phyloP scores from a whole-genome alignment of 2,329 filamentous ascomycete genomes.

The Aspergillus brasiliensis region DNA sequence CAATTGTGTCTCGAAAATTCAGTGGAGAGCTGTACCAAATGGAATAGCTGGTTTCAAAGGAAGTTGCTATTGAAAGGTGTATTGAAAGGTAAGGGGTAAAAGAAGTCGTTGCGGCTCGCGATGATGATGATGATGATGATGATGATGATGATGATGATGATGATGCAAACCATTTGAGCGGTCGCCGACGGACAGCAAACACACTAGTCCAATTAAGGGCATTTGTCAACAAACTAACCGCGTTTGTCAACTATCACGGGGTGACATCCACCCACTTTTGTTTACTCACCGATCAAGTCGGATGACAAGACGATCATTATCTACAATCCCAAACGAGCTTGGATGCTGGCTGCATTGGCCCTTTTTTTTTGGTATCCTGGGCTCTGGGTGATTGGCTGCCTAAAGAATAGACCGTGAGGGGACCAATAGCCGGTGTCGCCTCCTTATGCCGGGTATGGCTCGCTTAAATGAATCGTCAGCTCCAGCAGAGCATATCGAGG shows the following conservation, averaged over 20 bases:
- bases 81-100: background rate
- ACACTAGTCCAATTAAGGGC: conserved; percentile 34
- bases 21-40: background rate
- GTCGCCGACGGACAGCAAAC: background rate
- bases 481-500: conserved; percentile 50
- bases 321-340: background rate
- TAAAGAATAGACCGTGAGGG: background rate
- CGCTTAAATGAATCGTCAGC: conserved; percentile 51
- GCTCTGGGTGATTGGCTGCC: background rate
- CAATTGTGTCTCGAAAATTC: background rate
- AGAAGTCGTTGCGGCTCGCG: too few species aligned
- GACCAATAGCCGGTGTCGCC: background rate
- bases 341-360: background rate
- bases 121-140: too few species aligned
- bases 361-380: background rate
- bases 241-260: background rate
- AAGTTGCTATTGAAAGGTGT: background rate
- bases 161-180: background rate
- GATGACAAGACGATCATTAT: background rate
- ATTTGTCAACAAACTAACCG: conserved; percentile 42
- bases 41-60: background rate
- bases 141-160: too few species aligned
- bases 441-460: conserved; percentile 45
- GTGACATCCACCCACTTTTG: conserved; percentile 10
- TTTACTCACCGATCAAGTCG: background rate